Evolutionary conservation across 805 yeast genomes (phyloP).

Genomic region (Suhomyces xylopsoci): DNA sequence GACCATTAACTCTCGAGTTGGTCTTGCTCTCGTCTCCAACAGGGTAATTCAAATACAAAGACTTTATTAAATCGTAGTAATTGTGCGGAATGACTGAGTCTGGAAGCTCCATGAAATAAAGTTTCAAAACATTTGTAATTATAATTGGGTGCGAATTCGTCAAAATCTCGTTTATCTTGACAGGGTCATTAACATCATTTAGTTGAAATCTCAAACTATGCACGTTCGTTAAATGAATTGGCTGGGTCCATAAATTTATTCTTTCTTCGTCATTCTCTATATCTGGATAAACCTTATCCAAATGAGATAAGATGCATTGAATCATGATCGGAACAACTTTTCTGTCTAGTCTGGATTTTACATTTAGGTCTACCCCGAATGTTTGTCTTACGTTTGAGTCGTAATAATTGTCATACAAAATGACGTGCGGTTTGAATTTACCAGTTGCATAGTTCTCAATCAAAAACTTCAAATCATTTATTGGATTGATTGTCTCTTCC

Average conservation of each 20-base stretch:
- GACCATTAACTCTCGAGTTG: constrained; percentile 53
- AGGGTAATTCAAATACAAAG: constrained; percentile 52
- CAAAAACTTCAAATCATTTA: constrained; percentile 61
- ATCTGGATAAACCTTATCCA: constrained; percentile 71
- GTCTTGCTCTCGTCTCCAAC: constrained; percentile 42
- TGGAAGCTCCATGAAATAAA: constrained; percentile 76
- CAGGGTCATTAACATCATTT: constrained; percentile 34
- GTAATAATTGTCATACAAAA: constrained; percentile 77
- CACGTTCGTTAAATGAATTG: constrained; percentile 57
- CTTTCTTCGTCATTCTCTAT: constrained; percentile 67
- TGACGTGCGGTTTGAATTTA: constrained; percentile 65
- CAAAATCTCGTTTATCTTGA: constrained; percentile 32
- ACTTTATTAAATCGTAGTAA: constrained; percentile 63
- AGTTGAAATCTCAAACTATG: constrained; percentile 60
- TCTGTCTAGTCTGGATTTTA: constrained; percentile 67
- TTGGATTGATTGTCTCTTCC: constrained; percentile 72
- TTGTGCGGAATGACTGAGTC: constrained; percentile 67
- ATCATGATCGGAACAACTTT: constrained; percentile 69
- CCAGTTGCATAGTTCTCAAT: constrained; percentile 73
- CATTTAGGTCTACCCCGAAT: constrained; percentile 76
- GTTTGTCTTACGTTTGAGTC: constrained; percentile 64
- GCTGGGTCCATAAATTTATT: constrained; percentile 63
- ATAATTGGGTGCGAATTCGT: constrained; percentile 49
- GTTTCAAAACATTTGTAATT: constrained; percentile 65
- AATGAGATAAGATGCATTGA: constrained; percentile 57